These are phyloP conservation scores for Coelastrella sp. DNA, from an alignment of 139 green algal species.

Conservation along the genomic window DNA sequence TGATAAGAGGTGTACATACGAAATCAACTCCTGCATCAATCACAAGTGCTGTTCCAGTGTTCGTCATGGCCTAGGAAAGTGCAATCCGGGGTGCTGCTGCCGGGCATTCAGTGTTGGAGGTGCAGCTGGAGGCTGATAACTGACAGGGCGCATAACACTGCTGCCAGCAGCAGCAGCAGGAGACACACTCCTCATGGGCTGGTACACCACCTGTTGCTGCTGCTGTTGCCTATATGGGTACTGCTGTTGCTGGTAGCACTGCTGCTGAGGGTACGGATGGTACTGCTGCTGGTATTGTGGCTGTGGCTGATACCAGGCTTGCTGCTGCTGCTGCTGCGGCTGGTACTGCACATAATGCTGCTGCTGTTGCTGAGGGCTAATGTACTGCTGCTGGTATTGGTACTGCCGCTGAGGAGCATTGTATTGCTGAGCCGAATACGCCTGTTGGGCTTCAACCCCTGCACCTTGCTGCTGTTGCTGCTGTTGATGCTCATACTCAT, in stretches of 20 bases:
- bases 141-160: background rate
- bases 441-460: background rate
- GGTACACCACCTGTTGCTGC: background rate
- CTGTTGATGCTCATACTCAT: background rate
- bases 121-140: background rate
- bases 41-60: background rate
- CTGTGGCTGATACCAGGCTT: background rate
- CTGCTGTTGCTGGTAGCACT: background rate
- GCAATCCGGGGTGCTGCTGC: background rate
- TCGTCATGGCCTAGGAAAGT: conserved; percentile 4
- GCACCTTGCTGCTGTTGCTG: conserved; percentile 20
- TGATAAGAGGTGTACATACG: too few relatives aligned
- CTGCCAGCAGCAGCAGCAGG: conserved; percentile 9
- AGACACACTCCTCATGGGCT: background rate
- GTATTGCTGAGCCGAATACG: background rate
- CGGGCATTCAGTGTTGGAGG: background rate
- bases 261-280: background rate
- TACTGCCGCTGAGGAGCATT: conserved; percentile 7
- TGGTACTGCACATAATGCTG: background rate
- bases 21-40: background rate
- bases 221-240: background rate
- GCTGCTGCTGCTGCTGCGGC: background rate
- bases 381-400: background rate
- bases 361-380: background rate
- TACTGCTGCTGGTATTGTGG: background rate